These are phyloP conservation scores for Chalciporus chontae DNA, from an alignment of 768 basidiomycete species.

Conservation along the genomic window DNA sequence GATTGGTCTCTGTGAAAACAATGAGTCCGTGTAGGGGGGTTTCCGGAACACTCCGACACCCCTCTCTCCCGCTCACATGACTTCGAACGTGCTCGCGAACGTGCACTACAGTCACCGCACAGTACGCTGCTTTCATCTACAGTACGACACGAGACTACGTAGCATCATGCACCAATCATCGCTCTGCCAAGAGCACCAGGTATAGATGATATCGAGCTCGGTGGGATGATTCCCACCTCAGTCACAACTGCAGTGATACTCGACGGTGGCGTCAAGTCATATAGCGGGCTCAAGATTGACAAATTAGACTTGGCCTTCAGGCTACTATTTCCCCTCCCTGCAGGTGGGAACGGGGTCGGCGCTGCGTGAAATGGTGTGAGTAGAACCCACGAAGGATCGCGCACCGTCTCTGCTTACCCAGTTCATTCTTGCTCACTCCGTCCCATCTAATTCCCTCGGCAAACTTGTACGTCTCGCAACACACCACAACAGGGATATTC, in stretches of 20 bases:
- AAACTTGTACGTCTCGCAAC: slow-evolving; percentile 99
- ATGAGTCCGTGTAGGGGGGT: not conserved
- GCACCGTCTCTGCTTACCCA: slow-evolving; percentile 51
- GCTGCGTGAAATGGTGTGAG: slow-evolving; percentile 20
- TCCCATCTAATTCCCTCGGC: slow-evolving; percentile 90
- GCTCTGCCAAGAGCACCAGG: slow-evolving; percentile 54
- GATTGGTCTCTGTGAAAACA: slow-evolving; percentile 5
- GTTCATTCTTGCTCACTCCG: slow-evolving; percentile 93
- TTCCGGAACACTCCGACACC: slow-evolving; percentile 14
- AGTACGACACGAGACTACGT: not conserved
- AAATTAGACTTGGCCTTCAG: slow-evolving; percentile 47
- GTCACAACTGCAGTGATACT: slow-evolving; percentile 96
- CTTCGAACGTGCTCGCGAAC: slow-evolving; percentile 17
- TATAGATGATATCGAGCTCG: slow-evolving; percentile 84
- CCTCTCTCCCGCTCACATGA: not conserved
- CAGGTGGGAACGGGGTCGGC: slow-evolving; percentile 25
- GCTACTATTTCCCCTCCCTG: slow-evolving; percentile 5
- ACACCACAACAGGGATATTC: slow-evolving; percentile 91
- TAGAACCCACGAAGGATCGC: not conserved
- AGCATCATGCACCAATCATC: slow-evolving; percentile 20
- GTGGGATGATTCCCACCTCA: slow-evolving; percentile 93
- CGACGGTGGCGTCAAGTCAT: slow-evolving; percentile 89
- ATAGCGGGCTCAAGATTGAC: slow-evolving; percentile 81
- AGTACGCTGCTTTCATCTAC: not conserved
- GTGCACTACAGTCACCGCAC: no score